Base-by-base conservation (phyloP, 345 rosid species). In the Pseudoturritis turrita region DNA sequence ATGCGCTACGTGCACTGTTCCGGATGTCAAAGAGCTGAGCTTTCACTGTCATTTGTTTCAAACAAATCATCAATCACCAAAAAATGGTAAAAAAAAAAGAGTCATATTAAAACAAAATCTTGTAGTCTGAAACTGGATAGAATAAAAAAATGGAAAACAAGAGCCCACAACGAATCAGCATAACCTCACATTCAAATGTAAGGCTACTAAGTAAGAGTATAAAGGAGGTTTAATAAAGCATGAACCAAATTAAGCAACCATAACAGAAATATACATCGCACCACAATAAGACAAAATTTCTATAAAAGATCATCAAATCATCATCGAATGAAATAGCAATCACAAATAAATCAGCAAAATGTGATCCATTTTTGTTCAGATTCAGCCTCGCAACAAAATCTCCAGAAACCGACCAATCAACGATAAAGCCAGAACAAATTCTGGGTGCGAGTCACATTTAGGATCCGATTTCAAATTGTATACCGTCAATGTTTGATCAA, bases 1-100 rank as follows among this genome's bases (percentile, higher is more conserved):
- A 60, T 53, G 31, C 3, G 72, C 43, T 36, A 62, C 31, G 14
- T 35, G 35, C 44, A 50, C 44, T 71, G 66, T 60, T 44, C 40
- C 28, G 31, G 53, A 62, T 44, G 36, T 54, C 45, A 40, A 44
- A 40, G 26, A 58, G 21, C 31, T 44, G 26, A 58, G 21, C 31
- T 44, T 45, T 41, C 47, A 25, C 19, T 51, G 57, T 46, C 51
- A 54, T 36, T 15, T 56, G 57, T 31, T 52, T n/a, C 14, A 62
- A 19, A 61, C 3, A 21, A 31, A 13, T 22, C 57, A 35, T 37
- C 5, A 18, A 19, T 59, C 36, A 55, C 4, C n/a, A 44, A 40
- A 46, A 33, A 56, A 23, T 15, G 10, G 41, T 58, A 22, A 47
- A 40, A 54, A 40, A 54, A 11, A 28, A 25, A 26, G 59, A 47